phyloP scores from a whole-genome alignment of 768 basidiomycete species.

The Calocybe indica region DNA sequence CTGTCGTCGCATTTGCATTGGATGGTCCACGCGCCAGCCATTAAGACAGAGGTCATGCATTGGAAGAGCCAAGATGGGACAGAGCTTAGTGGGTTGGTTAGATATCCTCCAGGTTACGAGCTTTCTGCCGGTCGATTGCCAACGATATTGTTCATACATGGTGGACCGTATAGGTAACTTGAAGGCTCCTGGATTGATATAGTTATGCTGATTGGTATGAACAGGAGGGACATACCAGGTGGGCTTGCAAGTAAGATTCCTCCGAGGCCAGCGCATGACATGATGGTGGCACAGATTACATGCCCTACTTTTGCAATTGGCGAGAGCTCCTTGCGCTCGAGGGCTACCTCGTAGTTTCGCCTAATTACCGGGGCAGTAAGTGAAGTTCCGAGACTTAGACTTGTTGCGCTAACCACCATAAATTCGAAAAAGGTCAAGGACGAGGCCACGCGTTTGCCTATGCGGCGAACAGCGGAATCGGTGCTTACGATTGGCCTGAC shows the following conservation, averaged over 20 bases:
- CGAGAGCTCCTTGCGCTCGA: slow-evolving; percentile 26
- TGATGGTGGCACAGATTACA: slow-evolving; percentile 20
- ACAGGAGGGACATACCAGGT: slow-evolving; percentile 23
- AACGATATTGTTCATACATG: slow-evolving; percentile 26
- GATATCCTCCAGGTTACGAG: slow-evolving; percentile 23
- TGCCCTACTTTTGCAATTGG: slow-evolving; percentile 34
- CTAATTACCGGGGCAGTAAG: slow-evolving; percentile 31
- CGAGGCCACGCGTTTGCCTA: slow-evolving; percentile 26
- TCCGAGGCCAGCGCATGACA: no score
- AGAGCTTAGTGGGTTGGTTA: slow-evolving; percentile 21
- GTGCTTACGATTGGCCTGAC: slow-evolving; percentile 24
- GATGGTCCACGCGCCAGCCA: slow-evolving; percentile 19
- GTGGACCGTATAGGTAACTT: slow-evolving; percentile 26
- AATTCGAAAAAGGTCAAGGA: slow-evolving; percentile 20
- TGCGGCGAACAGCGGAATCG: slow-evolving; percentile 23
- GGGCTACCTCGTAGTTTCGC: slow-evolving; percentile 29
- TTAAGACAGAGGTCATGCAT: slow-evolving; percentile 19
- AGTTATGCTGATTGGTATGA: neutral
- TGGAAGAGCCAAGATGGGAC: slow-evolving; percentile 25
- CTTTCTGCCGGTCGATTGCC: slow-evolving; percentile 13
- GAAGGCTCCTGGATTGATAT: neutral
- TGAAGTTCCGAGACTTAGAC: neutral
- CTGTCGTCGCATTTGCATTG: slow-evolving; percentile 27
- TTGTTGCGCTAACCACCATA: neutral
- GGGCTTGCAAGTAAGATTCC: neutral